Percentiles rank a stretch among this genome's conserved stretches.
Conservation (phyloP, 495 filamentous ascomycete species). For the Penicillium odoratum region DNA sequence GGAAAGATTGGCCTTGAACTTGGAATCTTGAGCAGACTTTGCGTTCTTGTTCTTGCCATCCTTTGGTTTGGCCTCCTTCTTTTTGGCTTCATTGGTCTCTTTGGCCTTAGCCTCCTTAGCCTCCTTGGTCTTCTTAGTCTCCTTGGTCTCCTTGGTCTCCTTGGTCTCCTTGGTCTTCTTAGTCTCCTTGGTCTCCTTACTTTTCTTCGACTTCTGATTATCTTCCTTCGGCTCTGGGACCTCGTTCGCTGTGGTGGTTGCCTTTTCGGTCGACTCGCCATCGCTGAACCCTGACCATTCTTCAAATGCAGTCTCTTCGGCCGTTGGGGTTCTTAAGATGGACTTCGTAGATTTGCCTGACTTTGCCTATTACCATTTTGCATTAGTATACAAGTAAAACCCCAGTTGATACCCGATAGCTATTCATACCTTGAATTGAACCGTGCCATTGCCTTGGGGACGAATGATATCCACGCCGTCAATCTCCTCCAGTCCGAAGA, state of each 20-base stretch:
- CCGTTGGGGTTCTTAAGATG: slow-evolving; percentile 29
- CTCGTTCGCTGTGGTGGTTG: slow-evolving; percentile 18
- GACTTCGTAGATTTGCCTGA: slow-evolving; percentile 39
- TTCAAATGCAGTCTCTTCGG: slow-evolving; percentile 36
- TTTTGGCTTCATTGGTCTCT: slow-evolving; percentile 26
- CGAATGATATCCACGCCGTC: slow-evolving; percentile 81
- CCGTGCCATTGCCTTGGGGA: slow-evolving; percentile 29
- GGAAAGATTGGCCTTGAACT: slow-evolving; percentile 31
- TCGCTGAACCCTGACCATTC: slow-evolving; percentile 59
- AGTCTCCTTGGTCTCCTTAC: slow-evolving; percentile 19
- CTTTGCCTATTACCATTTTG: slow-evolving; percentile 28
- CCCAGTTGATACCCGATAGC: neutral
- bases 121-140: slow-evolving; percentile 12
- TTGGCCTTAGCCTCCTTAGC: slow-evolving; percentile 22
- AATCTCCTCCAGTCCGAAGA: slow-evolving; percentile 91
- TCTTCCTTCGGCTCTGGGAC: slow-evolving; percentile 23
- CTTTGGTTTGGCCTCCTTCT: slow-evolving; percentile 26
- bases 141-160: slow-evolving; percentile 22
- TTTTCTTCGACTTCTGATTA: slow-evolving; percentile 10
- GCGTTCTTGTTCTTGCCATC: slow-evolving; percentile 28
- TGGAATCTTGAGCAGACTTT: slow-evolving; percentile 19
- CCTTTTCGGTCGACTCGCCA: slow-evolving; percentile 32
- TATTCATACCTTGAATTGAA: slow-evolving; percentile 49
- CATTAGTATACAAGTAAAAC: neutral
- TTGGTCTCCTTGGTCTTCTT: slow-evolving; percentile 20